Evolutionary conservation across 257 asterid species (phyloP).

Genomic region (Solanum tarijense): DNA sequence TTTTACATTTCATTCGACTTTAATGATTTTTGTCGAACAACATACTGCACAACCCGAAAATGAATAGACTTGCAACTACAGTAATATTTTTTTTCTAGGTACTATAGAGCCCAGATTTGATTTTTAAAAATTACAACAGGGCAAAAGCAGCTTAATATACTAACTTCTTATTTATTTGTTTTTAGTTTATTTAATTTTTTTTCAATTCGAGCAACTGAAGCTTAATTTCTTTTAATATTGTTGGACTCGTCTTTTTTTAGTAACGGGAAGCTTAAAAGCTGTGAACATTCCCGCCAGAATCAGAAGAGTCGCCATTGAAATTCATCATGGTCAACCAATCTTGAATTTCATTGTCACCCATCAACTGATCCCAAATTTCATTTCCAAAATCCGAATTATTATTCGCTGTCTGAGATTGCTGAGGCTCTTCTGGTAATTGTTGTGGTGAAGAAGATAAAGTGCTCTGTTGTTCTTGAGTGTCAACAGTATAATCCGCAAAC

Average conservation of each 20-base stretch:
- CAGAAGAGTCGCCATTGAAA: slow-evolving; percentile 40
- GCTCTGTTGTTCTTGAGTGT: slow-evolving; percentile 1
- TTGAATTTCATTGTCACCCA: slow-evolving; percentile 42
- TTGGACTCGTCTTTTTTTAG: neutral
- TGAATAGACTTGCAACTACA: neutral
- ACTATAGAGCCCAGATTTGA: neutral
- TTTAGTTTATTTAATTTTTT: too few species aligned
- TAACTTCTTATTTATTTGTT: neutral
- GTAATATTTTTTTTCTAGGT: neutral
- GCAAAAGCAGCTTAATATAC: neutral
- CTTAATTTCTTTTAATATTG: neutral
- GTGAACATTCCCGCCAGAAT: slow-evolving; percentile 38
- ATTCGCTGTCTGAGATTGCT: neutral
- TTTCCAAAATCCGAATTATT: neutral
- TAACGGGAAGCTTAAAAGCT: neutral
- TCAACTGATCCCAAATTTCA: neutral
- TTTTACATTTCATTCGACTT: neutral
- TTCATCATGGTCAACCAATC: slow-evolving; percentile 64
- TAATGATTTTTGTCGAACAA: neutral
- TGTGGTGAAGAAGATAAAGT: slow-evolving; percentile 1
- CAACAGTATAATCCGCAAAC: slow-evolving; percentile 47
- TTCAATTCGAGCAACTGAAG: neutral
- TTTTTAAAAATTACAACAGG: neutral
- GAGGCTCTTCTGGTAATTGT: neutral
- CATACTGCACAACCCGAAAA: neutral